These are phyloP conservation scores for Bruguiera sexangula DNA, from an alignment of 345 rosid genomes.

Conservation along the genomic window DNA sequence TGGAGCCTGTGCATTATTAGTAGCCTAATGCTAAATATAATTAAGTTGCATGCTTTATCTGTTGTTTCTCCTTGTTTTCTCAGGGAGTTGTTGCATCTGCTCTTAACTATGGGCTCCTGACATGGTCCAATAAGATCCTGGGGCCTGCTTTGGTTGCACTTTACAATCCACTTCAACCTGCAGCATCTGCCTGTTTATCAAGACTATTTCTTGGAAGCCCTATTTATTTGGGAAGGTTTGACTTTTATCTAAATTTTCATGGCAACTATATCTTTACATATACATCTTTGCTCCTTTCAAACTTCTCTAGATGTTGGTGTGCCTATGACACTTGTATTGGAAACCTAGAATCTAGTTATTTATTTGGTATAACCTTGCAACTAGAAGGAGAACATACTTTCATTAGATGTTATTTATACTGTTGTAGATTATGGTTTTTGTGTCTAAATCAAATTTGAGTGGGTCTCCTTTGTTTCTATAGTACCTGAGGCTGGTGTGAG, in stretches of 20 bases:
- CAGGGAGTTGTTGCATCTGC: slow-evolving; percentile 92
- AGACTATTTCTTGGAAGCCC: slow-evolving; percentile 91
- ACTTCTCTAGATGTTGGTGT: no score
- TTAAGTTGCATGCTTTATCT: no score
- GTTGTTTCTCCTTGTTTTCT: slow-evolving; percentile 14
- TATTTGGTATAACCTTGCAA: no score
- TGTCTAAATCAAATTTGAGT: background rate
- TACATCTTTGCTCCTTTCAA: background rate
- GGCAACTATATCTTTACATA: background rate
- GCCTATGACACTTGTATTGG: no score
- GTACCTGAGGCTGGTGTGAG: slow-evolving; percentile 1
- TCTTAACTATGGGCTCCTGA: slow-evolving; percentile 78
- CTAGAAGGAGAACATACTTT: no score
- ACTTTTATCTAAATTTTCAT: background rate
- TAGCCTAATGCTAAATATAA: no score
- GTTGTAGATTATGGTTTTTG: background rate
- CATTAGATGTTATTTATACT: no score
- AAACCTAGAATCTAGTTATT: no score
- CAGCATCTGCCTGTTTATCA: slow-evolving; percentile 78
- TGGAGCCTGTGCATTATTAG: background rate
- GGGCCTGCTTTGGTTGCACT: slow-evolving; percentile 97
- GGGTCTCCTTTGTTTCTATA: background rate
- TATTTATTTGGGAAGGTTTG: slow-evolving; percentile 86
- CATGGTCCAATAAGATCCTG: slow-evolving; percentile 95
- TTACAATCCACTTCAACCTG: slow-evolving; percentile 95